Evolutionary conservation across 768 basidiomycete genomes (phyloP), one percentile per base, ranked within the genome.

Genomic region (Sutorius australiensis): DNA sequence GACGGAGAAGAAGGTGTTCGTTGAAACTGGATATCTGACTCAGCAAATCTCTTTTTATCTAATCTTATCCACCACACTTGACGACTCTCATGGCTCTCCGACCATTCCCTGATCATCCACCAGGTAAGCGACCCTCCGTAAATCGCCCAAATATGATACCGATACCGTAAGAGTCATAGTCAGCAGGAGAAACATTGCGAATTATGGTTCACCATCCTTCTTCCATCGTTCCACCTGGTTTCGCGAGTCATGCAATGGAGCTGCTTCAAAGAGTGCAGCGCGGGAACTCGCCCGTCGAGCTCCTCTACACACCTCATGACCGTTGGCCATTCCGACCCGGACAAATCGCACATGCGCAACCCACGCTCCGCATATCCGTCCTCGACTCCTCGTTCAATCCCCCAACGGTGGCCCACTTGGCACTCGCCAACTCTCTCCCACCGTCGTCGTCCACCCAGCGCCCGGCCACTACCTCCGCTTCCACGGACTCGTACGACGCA

Each of bases 341-440:
- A 31, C 58, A 19, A 31, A 55, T 27, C 17, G 46, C 6, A 10
- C 58, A 50, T 46, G 19, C 51, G 3, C 41, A 44, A 16, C 51
- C 54, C 14, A 64, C 67, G 3, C 64, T 84, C 33, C 77, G 75
- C 48, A 77, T 95, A 43, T 78, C 87, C 4, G 74, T 95, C n/a
- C 77, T 97, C 36, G 95, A 97, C 61, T 87, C 92, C 1, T 94
- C 92, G 1, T 98, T 91, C 73, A 95, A 98, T 63, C 94, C 94
- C 3, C 95, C 95, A 1, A 93, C 91, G 3, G 67, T 79, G 21
- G 91, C 94, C 0, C 94, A 98, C 68, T 76, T 87, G 48, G 86
- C 87, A 3, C 82, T 98, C 43, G 83, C 83, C 27, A 81, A 79
- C 53, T 71, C 78, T 5, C 51, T 45, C 8, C 59, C 49, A 60